These are phyloP conservation scores for Venturia oleaginea DNA, from an alignment of 2,329 filamentous ascomycete species.

Conservation along the genomic window DNA sequence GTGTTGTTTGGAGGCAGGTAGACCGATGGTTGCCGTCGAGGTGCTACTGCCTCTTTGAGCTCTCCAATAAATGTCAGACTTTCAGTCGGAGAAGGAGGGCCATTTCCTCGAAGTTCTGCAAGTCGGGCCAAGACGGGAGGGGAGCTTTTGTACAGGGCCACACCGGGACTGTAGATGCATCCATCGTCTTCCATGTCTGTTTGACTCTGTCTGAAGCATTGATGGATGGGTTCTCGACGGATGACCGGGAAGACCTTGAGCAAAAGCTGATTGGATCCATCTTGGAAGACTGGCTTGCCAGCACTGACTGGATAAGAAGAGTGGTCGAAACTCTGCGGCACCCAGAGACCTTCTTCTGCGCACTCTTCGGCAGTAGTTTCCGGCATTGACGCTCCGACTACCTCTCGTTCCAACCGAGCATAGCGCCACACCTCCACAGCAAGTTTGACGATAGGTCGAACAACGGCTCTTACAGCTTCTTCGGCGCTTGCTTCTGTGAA, in stretches of 20 bases:
- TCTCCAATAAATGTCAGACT: neutral
- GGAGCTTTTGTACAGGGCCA: constrained; percentile 33
- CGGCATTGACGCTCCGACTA: constrained; percentile 44
- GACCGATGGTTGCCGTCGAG: neutral
- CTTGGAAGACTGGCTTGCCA: neutral
- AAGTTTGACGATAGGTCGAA: constrained; percentile 48
- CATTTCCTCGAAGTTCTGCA: neutral
- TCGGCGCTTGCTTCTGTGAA: constrained; percentile 31
- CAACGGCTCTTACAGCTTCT: constrained; percentile 41
- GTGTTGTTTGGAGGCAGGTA: neutral
- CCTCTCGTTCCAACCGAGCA: constrained; percentile 47
- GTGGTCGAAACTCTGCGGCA: constrained; percentile 25
- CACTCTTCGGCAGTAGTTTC: constrained; percentile 27
- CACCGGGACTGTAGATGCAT: constrained; percentile 41
- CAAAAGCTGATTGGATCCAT: constrained; percentile 25
- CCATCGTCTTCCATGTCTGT: constrained; percentile 36
- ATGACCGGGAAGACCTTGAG: constrained; percentile 45
- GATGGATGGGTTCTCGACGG: constrained; percentile 42
- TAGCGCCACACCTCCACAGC: constrained; percentile 51
- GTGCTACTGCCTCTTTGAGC: neutral
- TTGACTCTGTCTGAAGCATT: constrained; percentile 31
- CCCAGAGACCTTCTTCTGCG: constrained; percentile 26
- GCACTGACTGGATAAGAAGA: constrained; percentile 14
- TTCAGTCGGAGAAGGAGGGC: neutral
- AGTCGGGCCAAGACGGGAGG: neutral